Percentiles rank a stretch among this genome's conserved stretches.
phyloP scores from a whole-genome alignment of 257 asterid genomes.

The Plectranthus barbatus region DNA sequence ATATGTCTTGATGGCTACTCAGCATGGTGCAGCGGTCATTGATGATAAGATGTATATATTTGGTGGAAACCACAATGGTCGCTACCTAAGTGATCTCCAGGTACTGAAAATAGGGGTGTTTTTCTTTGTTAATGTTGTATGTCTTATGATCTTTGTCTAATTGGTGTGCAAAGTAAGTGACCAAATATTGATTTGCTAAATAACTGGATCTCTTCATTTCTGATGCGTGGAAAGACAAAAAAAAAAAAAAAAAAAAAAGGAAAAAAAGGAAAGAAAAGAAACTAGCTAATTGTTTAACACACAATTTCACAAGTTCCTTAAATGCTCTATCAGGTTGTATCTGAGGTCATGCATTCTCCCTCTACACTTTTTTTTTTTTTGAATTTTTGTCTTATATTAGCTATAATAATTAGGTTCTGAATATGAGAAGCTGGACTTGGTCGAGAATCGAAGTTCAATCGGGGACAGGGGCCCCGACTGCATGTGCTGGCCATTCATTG shows the following conservation, averaged over 20 bases:
- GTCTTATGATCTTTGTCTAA: neutral
- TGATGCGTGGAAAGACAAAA: neutral
- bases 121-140: neutral
- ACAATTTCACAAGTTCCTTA: neutral
- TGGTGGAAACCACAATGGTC: slow-evolving; percentile 97
- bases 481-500: slow-evolving; percentile 91
- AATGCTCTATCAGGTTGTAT: slow-evolving; percentile 1
- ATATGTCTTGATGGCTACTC: slow-evolving; percentile 19
- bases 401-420: slow-evolving; percentile 42
- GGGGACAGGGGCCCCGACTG: slow-evolving; percentile 36
- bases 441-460: slow-evolving; percentile 64
- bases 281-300: neutral
- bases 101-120: slow-evolving; percentile 33
- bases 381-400: neutral
- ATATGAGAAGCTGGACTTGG: slow-evolving; percentile 89
- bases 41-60: slow-evolving; percentile 87
- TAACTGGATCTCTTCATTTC: slow-evolving; percentile 2
- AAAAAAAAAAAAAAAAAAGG: no score
- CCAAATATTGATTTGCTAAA: neutral
- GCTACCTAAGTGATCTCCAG: slow-evolving; percentile 94
- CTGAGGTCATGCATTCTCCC: slow-evolving; percentile 3
- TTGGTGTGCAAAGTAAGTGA: slow-evolving; percentile 11
- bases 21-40: slow-evolving; percentile 93
- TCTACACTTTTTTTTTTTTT: neutral
- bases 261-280: neutral